Evolutionary conservation across 805 yeast species (phyloP).

Genomic region (Isabelozyma heimii): DNA sequence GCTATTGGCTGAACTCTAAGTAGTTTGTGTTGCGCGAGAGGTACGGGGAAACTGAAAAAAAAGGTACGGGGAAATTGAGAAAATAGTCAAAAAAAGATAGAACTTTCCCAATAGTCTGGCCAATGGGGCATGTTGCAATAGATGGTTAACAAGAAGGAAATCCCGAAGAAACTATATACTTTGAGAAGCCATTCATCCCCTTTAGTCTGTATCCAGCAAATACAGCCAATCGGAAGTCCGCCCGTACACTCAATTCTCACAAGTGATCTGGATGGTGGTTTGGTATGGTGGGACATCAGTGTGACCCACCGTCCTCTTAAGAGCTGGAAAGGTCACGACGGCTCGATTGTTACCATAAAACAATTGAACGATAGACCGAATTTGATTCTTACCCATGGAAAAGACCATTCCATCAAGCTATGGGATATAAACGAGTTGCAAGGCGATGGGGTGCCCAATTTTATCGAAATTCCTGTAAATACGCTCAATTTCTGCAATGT

Average conservation of each 20-base stretch:
- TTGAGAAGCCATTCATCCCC: slow-evolving; percentile 19
- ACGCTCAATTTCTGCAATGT: slow-evolving; percentile 70
- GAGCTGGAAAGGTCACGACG: slow-evolving; percentile 58
- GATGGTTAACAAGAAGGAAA: neutral
- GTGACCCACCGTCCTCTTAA: slow-evolving; percentile 51
- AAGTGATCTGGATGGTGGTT: slow-evolving; percentile 62
- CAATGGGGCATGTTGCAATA: neutral
- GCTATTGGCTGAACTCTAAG: no score
- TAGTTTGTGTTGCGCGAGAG: no score
- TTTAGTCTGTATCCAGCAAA: slow-evolving; percentile 10
- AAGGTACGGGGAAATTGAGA: no score
- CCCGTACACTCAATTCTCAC: slow-evolving; percentile 35
- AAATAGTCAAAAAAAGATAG: no score
- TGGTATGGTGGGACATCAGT: slow-evolving; percentile 62
- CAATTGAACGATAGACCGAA: slow-evolving; percentile 11
- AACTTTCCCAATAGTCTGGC: no score
- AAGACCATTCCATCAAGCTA: slow-evolving; percentile 55
- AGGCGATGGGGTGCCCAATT: slow-evolving; percentile 7
- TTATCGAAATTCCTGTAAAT: slow-evolving; percentile 63
- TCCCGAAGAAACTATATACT: slow-evolving; percentile 9
- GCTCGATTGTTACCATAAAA: slow-evolving; percentile 47
- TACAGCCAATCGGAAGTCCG: neutral
- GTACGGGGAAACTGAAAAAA: no score
- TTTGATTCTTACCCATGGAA: slow-evolving; percentile 56
- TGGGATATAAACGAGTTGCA: slow-evolving; percentile 34